Conservation (phyloP, 371 early-diverging fungal genomes). For the Mortierella sp. region DNA sequence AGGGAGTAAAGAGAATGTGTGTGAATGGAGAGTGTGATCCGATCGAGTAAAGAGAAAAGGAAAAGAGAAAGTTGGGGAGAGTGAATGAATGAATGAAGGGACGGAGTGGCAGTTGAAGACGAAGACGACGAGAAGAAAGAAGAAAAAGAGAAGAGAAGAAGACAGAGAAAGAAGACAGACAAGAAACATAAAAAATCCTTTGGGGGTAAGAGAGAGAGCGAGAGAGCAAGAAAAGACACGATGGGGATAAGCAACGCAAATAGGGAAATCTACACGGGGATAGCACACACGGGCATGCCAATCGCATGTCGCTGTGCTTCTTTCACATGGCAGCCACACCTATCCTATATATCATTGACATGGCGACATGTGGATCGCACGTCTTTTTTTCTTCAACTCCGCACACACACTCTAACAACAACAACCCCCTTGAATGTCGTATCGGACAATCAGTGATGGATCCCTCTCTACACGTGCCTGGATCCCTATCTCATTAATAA, state of each 20-base stretch:
- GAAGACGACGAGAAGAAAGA: neutral
- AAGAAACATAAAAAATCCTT: neutral
- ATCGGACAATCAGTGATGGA: too few relatives aligned
- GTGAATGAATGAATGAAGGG: too few relatives aligned
- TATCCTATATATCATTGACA: neutral
- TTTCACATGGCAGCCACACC: conserved; percentile 12
- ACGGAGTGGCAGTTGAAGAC: neutral
- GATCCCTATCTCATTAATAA: neutral
- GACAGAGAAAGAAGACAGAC: neutral
- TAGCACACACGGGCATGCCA: neutral
- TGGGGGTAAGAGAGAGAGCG: too few relatives aligned
- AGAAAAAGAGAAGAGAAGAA: conserved; percentile 11
- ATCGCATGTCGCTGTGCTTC: neutral
- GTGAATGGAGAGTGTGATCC: conserved; percentile 1
- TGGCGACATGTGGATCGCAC: conserved; percentile 8
- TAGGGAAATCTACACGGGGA: neutral
- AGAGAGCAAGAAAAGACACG: neutral
- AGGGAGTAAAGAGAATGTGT: too few relatives aligned
- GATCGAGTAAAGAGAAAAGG: neutral
- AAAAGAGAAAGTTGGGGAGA: neutral
- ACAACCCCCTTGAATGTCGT: neutral
- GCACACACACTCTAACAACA: neutral
- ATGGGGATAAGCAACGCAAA: neutral
- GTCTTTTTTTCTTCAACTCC: neutral
- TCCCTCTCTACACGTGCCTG: conserved; percentile 13